These are phyloP conservation scores for Eucalyptus albens DNA, from an alignment of 345 rosid species.

Conservation along the genomic window DNA sequence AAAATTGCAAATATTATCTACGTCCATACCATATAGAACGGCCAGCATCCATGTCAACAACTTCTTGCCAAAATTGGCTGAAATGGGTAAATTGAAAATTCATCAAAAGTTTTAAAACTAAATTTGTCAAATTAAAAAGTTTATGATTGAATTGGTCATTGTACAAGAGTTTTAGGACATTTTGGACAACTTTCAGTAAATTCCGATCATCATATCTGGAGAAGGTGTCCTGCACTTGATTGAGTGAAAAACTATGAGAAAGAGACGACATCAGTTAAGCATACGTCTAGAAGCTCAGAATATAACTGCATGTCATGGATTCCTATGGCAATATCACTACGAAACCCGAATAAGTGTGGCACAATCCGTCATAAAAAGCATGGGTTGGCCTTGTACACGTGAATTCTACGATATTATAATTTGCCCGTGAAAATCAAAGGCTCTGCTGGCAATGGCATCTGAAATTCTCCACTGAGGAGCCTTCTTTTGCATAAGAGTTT, in stretches of 20 bases:
- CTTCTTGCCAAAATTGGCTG: background rate
- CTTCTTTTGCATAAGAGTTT: background rate
- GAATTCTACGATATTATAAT: background rate
- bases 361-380: no score
- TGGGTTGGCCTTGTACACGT: background rate
- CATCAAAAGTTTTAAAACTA: no score
- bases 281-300: no score
- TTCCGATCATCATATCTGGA: background rate
- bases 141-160: background rate
- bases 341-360: background rate
- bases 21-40: fast-evolving
- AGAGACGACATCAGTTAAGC: no score
- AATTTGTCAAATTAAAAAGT: no score
- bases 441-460: background rate
- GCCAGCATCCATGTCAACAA: no score
- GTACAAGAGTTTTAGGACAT: no score
- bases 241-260: no score
- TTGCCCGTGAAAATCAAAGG: background rate
- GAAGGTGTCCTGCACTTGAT: background rate
- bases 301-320: no score
- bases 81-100: no score
- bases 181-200: background rate
- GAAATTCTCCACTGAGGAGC: background rate
- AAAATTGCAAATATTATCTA: no score
- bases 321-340: background rate